A percentile compares a stretch with the other conserved stretches of the same genome.
These are phyloP conservation scores for Coniferiporia weirii DNA, from an alignment of 1,284 basidiomycete genomes.

Conservation along the genomic window DNA sequence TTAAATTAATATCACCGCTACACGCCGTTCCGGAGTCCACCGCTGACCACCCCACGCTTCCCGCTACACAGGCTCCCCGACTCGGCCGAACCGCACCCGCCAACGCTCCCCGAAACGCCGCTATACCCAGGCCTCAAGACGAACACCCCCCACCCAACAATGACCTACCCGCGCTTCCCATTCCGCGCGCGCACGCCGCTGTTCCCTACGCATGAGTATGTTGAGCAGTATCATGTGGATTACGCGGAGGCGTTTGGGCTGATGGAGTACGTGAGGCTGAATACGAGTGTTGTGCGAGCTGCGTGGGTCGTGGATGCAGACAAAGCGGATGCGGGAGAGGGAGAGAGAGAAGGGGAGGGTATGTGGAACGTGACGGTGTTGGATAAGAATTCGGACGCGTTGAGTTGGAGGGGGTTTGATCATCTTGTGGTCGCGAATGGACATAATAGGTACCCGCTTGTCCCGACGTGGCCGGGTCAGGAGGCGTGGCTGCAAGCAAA, in stretches of 20 bases:
- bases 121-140: constrained; percentile 50
- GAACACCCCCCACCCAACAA: constrained; percentile 47
- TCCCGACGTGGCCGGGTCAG: constrained; percentile 41
- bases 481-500: constrained; percentile 40
- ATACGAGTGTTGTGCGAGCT: constrained; percentile 40
- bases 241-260: constrained; percentile 38
- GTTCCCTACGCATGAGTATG: constrained; percentile 42
- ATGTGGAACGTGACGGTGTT: constrained; percentile 42
- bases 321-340: no score
- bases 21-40: no score
- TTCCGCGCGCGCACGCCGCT: constrained; percentile 45
- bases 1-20: no score
- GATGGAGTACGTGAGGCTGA: constrained; percentile 35
- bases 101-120: constrained; percentile 47
- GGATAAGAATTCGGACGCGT: constrained; percentile 17
- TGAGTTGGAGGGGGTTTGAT: constrained; percentile 32
- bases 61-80: constrained; percentile 48
- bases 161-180: constrained; percentile 50
- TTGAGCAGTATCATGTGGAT: constrained; percentile 42
- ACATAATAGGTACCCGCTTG: constrained; percentile 47
- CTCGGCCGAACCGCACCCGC: constrained; percentile 35
- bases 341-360: no score
- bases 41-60: no score
- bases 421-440: constrained; percentile 52
- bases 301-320: constrained; percentile 46